Percentiles rank a stretch among this genome's conserved stretches.
Evolutionary conservation across 2,329 filamentous ascomycete genomes (phyloP).

Genomic region (Aureobasidium mangrovei): DNA sequence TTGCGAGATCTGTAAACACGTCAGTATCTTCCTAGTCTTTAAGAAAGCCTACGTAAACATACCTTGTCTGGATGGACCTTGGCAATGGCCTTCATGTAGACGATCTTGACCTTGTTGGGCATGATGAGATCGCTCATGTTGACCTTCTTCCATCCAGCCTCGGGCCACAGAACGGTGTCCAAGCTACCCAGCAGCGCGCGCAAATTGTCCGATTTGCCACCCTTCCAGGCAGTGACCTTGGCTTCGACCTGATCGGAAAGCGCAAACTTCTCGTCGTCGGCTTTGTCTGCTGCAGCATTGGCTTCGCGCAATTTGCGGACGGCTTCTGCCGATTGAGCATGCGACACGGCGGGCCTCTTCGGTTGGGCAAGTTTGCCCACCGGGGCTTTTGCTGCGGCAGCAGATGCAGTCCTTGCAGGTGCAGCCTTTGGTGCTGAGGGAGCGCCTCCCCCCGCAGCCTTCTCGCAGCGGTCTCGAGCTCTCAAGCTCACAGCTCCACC

Average conservation of each 20-base stretch:
- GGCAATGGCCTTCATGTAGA: slow-evolving; percentile 98
- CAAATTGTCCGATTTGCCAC: slow-evolving; percentile 86
- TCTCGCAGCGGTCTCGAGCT: slow-evolving; percentile 82
- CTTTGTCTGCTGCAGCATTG: slow-evolving; percentile 74
- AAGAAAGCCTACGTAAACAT: slow-evolving; percentile 28
- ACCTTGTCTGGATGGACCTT: slow-evolving; percentile 99
- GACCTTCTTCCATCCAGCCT: slow-evolving; percentile 93
- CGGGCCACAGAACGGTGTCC: slow-evolving; percentile 83
- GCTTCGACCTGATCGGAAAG: slow-evolving; percentile 80
- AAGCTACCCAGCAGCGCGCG: slow-evolving; percentile 78
- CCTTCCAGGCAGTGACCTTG: slow-evolving; percentile 69
- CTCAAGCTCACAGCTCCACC: slow-evolving; percentile 79
- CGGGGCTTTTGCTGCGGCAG: slow-evolving; percentile 3
- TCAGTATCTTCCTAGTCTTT: slow-evolving; percentile 13
- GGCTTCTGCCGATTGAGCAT: slow-evolving; percentile 51
- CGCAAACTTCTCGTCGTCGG: slow-evolving; percentile 88
- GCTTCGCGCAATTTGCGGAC: slow-evolving; percentile 74
- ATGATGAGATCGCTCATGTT: slow-evolving; percentile 88
- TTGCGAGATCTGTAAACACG: slow-evolving; percentile 47
- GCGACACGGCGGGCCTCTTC: slow-evolving; percentile 22
- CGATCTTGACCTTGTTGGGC: slow-evolving; percentile 90
- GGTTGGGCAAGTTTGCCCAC: slow-evolving; percentile 4
- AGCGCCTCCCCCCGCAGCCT: slow-evolving; percentile 55
- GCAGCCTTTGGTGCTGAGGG: slow-evolving; percentile 45
- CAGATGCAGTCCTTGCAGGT: slow-evolving; percentile 4